Evolutionary conservation across 2,329 filamentous ascomycete genomes (phyloP), one percentile per base, ranked within the genome.

Genomic region (Thielaviopsis populi): DNA sequence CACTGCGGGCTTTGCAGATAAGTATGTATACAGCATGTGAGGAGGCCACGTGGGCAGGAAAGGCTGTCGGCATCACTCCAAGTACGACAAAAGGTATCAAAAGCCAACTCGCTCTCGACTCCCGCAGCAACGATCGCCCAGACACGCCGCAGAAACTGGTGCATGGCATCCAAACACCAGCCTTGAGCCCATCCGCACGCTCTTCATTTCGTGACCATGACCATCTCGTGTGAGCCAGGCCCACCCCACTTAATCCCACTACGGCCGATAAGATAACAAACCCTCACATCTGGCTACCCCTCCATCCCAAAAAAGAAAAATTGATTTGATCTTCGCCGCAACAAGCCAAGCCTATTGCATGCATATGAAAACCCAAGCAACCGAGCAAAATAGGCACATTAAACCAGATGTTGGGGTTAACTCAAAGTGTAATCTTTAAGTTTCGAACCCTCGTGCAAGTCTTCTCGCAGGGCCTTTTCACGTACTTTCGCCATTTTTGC

Each of bases 361-460:
- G 58, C 58, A 41, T 53, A 7, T 24, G 33, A 62, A 62, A 30
- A 56, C 17, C 37, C 30, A 3, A 60, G 17, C n/a, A n/a, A 6
- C 41, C 19, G 53, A 42, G 33, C 10, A 41, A 50, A 53, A 53
- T 27, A 17, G 17, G 7, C 48, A 15, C 71, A 75, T 37, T 61
- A 70, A 72, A 60, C 73, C 69, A 73, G 40, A 70, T 70, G 60
- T 54, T 63, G 40, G 50, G 61, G 33, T 33, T 63, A 24, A 63
- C 22, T 42, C 61, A 42, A 33, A 56, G 53, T 19, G 40, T 33
- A 40, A 13, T 63, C 33, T 58, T 48, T 22, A 22, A 46, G 42
- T 63, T 63, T 37, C 50, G 61, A 43, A 63, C 61, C 17, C 27
- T 63, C 41, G 61, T 63, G 58, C 50, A 63, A 15, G 13, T 65